phyloP scores from a whole-genome alignment of 2,329 filamentous ascomycete genomes.

The Aspergillus uvarum region DNA sequence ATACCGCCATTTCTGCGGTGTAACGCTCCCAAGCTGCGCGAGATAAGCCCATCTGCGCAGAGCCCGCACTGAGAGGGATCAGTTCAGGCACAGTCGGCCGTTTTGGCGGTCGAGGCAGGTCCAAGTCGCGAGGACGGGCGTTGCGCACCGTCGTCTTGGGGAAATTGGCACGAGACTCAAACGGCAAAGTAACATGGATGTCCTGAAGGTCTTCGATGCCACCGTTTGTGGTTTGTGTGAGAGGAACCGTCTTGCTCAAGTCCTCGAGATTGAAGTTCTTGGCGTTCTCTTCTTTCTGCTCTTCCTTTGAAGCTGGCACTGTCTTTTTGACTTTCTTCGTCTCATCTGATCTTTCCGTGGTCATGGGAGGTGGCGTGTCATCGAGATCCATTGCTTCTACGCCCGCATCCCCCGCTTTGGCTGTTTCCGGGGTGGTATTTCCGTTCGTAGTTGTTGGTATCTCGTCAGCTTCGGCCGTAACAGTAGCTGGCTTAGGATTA shows the following conservation, averaged over 20 bases:
- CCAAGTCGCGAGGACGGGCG: constrained; percentile 40
- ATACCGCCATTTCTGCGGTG: constrained; percentile 53
- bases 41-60: constrained; percentile 43
- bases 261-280: constrained; percentile 50
- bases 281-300: constrained; percentile 8
- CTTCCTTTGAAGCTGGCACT: constrained; percentile 8
- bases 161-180: constrained; percentile 53
- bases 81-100: constrained; percentile 43
- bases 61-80: constrained; percentile 22
- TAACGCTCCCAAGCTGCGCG: constrained; percentile 53
- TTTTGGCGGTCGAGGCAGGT: constrained; percentile 53
- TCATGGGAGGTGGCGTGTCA: constrained; percentile 31
- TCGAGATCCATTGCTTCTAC: constrained; percentile 51
- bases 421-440: constrained; percentile 18
- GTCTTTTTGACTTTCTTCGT: constrained; percentile 9
- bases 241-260: constrained; percentile 51
- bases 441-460: constrained; percentile 31
- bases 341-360: constrained; percentile 4
- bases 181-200: constrained; percentile 56
- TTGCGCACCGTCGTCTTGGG: constrained; percentile 44
- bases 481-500: constrained; percentile 35
- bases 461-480: constrained; percentile 43
- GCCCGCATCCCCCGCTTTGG: constrained; percentile 19
- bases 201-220: constrained; percentile 57
- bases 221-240: constrained; percentile 45